Base-by-base conservation (phyloP, 2,329 filamentous ascomycete genomes). In the Leptographium radiaticola region DNA sequence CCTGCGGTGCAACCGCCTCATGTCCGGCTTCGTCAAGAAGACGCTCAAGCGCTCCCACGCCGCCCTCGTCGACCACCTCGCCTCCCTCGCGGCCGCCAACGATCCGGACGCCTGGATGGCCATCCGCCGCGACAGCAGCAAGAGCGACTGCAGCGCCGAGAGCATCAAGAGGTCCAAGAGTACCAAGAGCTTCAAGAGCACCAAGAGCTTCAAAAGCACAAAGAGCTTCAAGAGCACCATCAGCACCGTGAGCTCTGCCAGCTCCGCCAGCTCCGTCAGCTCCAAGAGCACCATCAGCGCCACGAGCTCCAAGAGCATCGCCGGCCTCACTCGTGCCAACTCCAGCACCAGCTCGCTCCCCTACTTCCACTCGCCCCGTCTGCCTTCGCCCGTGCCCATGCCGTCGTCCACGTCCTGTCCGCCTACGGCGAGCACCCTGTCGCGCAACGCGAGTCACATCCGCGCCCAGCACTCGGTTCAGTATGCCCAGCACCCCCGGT, bases 31-130 rank as follows among this genome's bases (percentile, higher is more conserved):
- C 63, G 86, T 95, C 55, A 90, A 87, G 73, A 86, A 82, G 69
- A 93, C 87, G 15, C 75, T 94, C 47, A 86, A 86, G 62, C 87
- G 86, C 63, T 80, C 86, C 0, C 88, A 94, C 62, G 75, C 73
- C 11, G 72, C 77, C 3, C 74, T 95, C 5, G 85, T 91, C 2
- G 80, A 84, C 4, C 55, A 47, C 16, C 52, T 58, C 30, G 20
- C 16, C 49, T 0, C 9, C 1, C 25, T 39, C 13, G 38, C 39
- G 2, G 30, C 42, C 2, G 30, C 16, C n/a, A 30, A n/a, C 10
- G 33, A 15, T 31, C 13, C 20, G 20, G 34, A 15, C 49, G 18
- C 12, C 49, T 12, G 49, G 18, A 13, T 2, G 30, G 30, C n/a
- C 20, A 40, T 18, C 42, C 20, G 7, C 44, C 45, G 48, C 40